Evolutionary conservation across 345 rosid genomes (phyloP).

Genomic region (Eucalyptus albens): DNA sequence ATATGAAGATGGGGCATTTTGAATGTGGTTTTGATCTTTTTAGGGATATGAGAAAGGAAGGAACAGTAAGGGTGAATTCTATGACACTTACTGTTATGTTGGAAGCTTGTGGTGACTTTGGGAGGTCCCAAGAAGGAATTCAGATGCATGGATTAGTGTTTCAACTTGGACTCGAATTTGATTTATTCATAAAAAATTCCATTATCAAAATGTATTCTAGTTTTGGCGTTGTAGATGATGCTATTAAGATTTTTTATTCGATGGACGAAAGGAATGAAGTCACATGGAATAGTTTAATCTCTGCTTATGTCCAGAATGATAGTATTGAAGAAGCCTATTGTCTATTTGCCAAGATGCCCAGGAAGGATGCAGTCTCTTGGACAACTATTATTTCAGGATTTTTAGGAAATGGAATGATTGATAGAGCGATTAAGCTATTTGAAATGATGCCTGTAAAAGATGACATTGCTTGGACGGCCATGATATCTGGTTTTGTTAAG

Average conservation of each 20-base stretch:
- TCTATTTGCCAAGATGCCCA: slow-evolving; percentile 49
- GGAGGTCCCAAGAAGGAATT: slow-evolving; percentile 27
- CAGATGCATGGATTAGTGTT: slow-evolving; percentile 53
- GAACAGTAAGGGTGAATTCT: slow-evolving; percentile 32
- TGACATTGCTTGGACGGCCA: slow-evolving; percentile 60
- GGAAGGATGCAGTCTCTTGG: slow-evolving; percentile 66
- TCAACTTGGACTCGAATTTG: slow-evolving; percentile 35
- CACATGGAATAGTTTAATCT: slow-evolving; percentile 72
- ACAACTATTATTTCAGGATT: slow-evolving; percentile 58
- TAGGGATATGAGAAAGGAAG: slow-evolving; percentile 45
- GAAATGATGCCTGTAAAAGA: slow-evolving; percentile 66
- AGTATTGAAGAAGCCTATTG: slow-evolving; percentile 39
- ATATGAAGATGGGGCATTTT: slow-evolving; percentile 44
- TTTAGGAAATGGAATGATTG: slow-evolving; percentile 23
- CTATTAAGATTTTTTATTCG: slow-evolving; percentile 22
- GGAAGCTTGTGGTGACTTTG: slow-evolving; percentile 46
- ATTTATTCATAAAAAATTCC: slow-evolving; percentile 51
- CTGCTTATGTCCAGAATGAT: slow-evolving; percentile 34
- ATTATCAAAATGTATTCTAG: slow-evolving; percentile 56
- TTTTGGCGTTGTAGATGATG: slow-evolving; percentile 30
- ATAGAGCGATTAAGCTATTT: slow-evolving; percentile 43
- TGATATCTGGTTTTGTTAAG: slow-evolving; percentile 58
- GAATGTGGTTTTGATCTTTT: slow-evolving; percentile 53
- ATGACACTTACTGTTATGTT: slow-evolving; percentile 48
- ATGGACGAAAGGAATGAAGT: slow-evolving; percentile 38